Evolutionary conservation across 345 rosid species (phyloP).

Genomic region (Kernera saxatilis): DNA sequence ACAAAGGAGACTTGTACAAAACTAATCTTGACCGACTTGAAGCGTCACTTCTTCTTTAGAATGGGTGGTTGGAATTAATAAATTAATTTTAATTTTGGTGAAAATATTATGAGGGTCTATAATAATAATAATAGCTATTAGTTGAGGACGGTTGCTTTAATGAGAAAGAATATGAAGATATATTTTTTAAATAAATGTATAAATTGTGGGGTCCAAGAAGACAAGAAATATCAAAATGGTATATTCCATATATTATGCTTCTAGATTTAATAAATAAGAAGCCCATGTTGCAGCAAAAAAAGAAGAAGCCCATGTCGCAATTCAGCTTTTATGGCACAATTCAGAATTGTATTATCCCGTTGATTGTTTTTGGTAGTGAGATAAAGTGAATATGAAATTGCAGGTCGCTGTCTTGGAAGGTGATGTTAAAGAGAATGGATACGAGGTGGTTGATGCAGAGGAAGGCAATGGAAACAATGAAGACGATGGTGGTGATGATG

Average conservation of each 20-base stretch:
- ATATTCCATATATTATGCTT: conserved; percentile 28
- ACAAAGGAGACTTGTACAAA: neutral
- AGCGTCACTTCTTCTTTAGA: neutral
- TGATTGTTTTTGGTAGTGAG: neutral
- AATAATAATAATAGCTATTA: conserved; percentile 16
- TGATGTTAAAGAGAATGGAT: conserved; percentile 23
- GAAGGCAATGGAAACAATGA: conserved; percentile 41
- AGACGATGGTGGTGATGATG: conserved; percentile 32
- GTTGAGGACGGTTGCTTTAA: conserved; percentile 25
- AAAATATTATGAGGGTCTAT: neutral
- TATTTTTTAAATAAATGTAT: neutral
- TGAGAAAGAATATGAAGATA: neutral
- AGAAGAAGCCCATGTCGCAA: conserved; percentile 13
- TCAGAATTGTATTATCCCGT: neutral
- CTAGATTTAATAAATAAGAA: neutral
- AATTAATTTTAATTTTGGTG: neutral
- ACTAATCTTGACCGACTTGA: conserved; percentile 17
- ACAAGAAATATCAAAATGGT: neutral
- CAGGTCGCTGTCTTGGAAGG: conserved; percentile 37
- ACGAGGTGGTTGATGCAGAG: conserved; percentile 52
- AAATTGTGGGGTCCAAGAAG: neutral
- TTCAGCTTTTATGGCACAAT: neutral
- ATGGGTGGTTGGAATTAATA: conserved; percentile 24
- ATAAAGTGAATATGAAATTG: neutral
- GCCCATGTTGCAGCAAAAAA: conserved; percentile 16